Conservation (phyloP, 169 alveolate species). For the Toxoplasma gondii region DNA sequence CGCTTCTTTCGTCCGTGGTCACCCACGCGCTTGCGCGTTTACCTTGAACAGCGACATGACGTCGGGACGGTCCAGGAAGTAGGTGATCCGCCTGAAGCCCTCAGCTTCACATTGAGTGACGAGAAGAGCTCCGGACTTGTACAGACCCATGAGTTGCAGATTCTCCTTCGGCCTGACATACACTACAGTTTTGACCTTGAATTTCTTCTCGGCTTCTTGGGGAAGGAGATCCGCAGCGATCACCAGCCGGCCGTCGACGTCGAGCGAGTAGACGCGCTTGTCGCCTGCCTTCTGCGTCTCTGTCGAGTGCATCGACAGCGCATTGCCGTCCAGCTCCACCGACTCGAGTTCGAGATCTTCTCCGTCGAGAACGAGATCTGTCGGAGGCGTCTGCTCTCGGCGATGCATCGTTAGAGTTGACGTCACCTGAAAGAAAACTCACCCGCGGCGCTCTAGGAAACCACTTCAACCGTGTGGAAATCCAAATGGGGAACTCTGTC, state of each 20-base stretch:
- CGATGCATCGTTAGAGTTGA: slow-evolving; percentile 44
- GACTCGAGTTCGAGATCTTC: slow-evolving; percentile 83
- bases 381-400: slow-evolving; percentile 71
- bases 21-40: no score
- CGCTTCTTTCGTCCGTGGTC: neutral
- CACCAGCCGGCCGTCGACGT: slow-evolving; percentile 70
- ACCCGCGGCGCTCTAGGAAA: neutral
- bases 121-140: slow-evolving; percentile 84
- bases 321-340: slow-evolving; percentile 80
- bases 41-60: slow-evolving; percentile 85
- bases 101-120: slow-evolving; percentile 94
- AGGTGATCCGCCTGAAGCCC: slow-evolving; percentile 91
- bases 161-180: slow-evolving; percentile 70
- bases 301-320: slow-evolving; percentile 30
- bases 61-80: slow-evolving; percentile 92
- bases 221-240: slow-evolving; percentile 66
- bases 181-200: slow-evolving; percentile 74
- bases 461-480: neutral
- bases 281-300: slow-evolving; percentile 60
- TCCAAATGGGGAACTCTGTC: no score
- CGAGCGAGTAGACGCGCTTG: slow-evolving; percentile 66
- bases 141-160: slow-evolving; percentile 74
- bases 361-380: slow-evolving; percentile 87
- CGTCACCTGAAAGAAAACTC: slow-evolving; percentile 15
- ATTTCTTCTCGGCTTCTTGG: slow-evolving; percentile 64